Conservation (phyloP, 495 filamentous ascomycete genomes). For the Emericellopsis terricola region DNA sequence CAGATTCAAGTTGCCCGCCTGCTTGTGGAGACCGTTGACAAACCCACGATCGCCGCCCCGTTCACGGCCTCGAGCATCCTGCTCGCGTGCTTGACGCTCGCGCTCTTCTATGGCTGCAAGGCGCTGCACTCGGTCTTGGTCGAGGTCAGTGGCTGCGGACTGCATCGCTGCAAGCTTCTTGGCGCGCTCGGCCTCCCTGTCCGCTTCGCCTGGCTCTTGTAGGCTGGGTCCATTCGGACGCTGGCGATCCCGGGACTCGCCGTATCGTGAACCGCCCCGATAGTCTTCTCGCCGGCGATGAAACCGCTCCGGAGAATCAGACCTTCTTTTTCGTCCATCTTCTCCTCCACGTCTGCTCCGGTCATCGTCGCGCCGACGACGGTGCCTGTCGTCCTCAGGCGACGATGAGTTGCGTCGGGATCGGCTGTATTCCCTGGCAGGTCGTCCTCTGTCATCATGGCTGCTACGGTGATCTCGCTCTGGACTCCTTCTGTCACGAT, state of each 20-base stretch:
- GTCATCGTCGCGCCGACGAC: neutral
- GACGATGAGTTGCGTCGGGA: neutral
- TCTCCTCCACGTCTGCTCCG: neutral
- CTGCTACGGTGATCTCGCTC: too few species aligned
- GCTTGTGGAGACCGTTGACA: constrained; percentile 36
- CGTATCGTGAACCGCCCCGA: neutral
- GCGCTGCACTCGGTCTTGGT: constrained; percentile 52
- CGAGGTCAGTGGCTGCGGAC: constrained; percentile 59
- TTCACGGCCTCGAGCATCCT: constrained; percentile 40
- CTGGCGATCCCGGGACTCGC: too few species aligned
- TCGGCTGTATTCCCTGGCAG: neutral
- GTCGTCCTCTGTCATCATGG: neutral
- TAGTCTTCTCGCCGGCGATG: neutral
- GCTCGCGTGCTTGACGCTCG: constrained; percentile 44
- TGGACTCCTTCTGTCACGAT: neutral
- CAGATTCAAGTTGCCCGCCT: constrained; percentile 37
- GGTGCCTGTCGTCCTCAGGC: neutral
- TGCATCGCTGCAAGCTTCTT: constrained; percentile 78
- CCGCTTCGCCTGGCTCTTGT: constrained; percentile 6
- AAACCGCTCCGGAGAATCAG: neutral
- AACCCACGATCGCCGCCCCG: constrained; percentile 45
- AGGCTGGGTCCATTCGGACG: constrained; percentile 4
- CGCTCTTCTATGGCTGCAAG: constrained; percentile 46
- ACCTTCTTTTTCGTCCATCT: constrained; percentile 20
- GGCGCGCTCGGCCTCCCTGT: constrained; percentile 30